Base-by-base conservation (phyloP, 176 grass and related monocot species). In the Puccinellia tenuiflora region DNA sequence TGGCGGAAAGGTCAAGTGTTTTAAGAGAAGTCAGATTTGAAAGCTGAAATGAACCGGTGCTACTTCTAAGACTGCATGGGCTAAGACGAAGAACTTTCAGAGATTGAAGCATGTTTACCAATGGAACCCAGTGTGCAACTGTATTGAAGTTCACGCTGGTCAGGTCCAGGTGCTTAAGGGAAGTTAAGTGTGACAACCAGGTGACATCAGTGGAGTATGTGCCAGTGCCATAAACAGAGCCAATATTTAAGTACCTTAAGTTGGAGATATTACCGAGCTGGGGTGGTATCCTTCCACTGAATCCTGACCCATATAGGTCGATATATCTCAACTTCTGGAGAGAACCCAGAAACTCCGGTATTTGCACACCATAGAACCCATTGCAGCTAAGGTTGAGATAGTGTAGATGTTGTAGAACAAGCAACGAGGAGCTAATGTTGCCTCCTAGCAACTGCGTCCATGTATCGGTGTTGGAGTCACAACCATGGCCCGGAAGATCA, bases 111-210 rank as follows among this genome's bases (percentile, higher is more conserved):
- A 66, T 66, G 16, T 66, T 66, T 8, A 66, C 31, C 17, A 35
- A 3, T 0, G 63, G 63, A 66, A 35, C 25, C 57, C 69, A 81
- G 15, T 76, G 7, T 0, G 35, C 12, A 5, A 34, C 15, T 29
- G 11, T 7, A 13, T 18, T 37, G 11, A 87, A 69, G 18, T 81
- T 15, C 17, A 75, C 68, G 0, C 0, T 2, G 3, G 0, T 45
- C 78, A 87, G 75, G 2, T 81, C 57, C 0, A 87, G 57, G 57
- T 87, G 33, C 33, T 56, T 20, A 47, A 80, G 18, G 9, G 67
- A 80, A n/a, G 53, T 50, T 10, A 86, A 78, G 15, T 43, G 15
- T 29, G 76, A 50, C 37, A 86, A 17, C 84, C 84, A 46, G 0
- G 43, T 46, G 52, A 55, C 2, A 22, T 9, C 52, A 6, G 9